Evolutionary conservation across 1,284 basidiomycete genomes (phyloP), one percentile per base, ranked within the genome.

Genomic region (Cryptococcus floricola): DNA sequence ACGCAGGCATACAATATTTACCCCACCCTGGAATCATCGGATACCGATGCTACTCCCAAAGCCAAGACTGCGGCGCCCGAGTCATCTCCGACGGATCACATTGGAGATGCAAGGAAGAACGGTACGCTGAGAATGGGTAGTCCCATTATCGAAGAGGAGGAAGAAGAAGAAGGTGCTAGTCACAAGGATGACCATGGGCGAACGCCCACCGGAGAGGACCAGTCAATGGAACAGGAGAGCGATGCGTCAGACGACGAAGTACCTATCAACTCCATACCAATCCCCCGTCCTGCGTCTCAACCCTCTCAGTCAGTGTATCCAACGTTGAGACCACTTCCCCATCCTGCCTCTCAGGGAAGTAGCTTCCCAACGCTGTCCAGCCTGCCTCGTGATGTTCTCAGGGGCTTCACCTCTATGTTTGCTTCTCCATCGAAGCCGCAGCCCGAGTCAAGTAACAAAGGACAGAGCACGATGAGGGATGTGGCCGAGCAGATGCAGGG

Each of bases 1-100:
- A 70, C 68, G 16, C 68, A 70, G 59, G 59, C 55, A 6, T 64
- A 64, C 41, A 60, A 65, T 46, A 44, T 65, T 13, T 56, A 58
- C 43, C 66, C 66, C 0, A 51, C 50, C 5, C 56, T 46, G 7
- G 57, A 38, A 39, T 64, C 48, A 50, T 53, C 63, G 23, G 65
- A 66, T 38, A 63, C 59, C 14, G 58, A 58, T 6, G 23, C 34
- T 5, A 50, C 37, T 8, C 48, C 48, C 13, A 37, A 34, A 14
- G 48, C 13, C n/a, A 48, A 48, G 42, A 44, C 5, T 25, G 42
- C 18, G 12, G 42, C 7, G 5, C 18, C 12, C 10, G 42, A 25
- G 13, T 7, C 37, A 16, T 37, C 27, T 19, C 18, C 47, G 28
- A 34, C 31, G 31, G 10, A 34, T 34, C 7, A 10, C 6, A 10